Base-by-base conservation (phyloP, 164 flowering plant genomes). In the Cinnamomum chago region DNA sequence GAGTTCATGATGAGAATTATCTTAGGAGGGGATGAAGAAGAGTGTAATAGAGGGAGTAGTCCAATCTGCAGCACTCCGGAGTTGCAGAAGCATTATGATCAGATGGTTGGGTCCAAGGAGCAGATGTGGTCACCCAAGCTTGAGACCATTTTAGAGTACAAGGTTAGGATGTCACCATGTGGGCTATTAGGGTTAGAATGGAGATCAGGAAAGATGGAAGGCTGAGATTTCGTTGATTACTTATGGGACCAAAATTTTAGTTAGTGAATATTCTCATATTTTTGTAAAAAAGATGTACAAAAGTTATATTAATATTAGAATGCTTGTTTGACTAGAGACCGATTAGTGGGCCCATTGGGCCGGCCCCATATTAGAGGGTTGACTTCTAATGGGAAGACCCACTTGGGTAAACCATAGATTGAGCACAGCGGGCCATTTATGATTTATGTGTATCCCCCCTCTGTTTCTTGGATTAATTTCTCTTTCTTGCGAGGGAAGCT, bases 61-160 rank as follows among this genome's bases (percentile, higher is more conserved):
- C 70, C 83, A 75, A 81, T 94, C 18, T 91, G 97, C 30, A 94
- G 93, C 75, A 92, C 98, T 64, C 97, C 97, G 30, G 97, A 94
- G 85, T 79, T 94, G 91, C 78, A 88, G 84, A 92, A 89, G 80
- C 95, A 90, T 13, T 94, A 90, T 33, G 87, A 84, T 35, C 84
- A 81, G 75, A 80, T 94, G 68, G 97, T 94, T 18, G 89, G 95
- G 72, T 76, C 88, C 3, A 90, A 78, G 73, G 93, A 80, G 52
- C 90, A 86, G 75, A 69, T 79, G 3, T 94, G 98, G 98, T 92
- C 98, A 3, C 98, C 98, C 0, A 91, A 89, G 77, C 86, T 94
- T 22, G 95, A 94, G 75, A 85, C 98, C 22, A 91, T 94, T 70
- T 80, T 92, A 0, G 97, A 94, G 83, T 66, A 72, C 5, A 85